Evolutionary conservation across 2,329 filamentous ascomycete genomes (phyloP).

Genomic region (Trichoderma atroviride): DNA sequence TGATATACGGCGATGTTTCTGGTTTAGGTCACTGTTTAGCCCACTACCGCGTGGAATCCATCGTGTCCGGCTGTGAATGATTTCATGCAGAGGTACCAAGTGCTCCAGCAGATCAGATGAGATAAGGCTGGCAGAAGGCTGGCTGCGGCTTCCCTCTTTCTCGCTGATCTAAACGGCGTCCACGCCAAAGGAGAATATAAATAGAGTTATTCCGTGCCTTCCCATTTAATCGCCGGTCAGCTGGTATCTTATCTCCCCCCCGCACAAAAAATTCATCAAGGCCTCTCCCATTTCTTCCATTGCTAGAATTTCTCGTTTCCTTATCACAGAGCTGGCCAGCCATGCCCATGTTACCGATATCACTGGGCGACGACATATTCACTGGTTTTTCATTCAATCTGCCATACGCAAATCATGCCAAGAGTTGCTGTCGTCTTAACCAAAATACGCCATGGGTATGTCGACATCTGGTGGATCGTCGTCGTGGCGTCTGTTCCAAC

Average conservation of each 20-base stretch:
- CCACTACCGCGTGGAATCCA: neutral
- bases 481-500: conserved; percentile 25
- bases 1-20: neutral
- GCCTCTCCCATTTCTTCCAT: neutral
- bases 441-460: neutral
- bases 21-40: neutral
- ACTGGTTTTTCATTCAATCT: neutral
- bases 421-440: neutral
- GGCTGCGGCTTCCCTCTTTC: neutral
- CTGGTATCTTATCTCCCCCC: neutral
- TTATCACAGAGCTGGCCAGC: neutral
- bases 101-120: neutral
- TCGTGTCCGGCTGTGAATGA: neutral
- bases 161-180: neutral
- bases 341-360: neutral
- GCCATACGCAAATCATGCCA: neutral
- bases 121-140: neutral
- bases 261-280: neutral
- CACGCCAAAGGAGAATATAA: neutral
- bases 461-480: conserved; percentile 22
- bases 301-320: neutral
- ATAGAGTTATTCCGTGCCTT: conserved; percentile 6
- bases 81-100: neutral
- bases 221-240: neutral
- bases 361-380: neutral